Base-by-base conservation (phyloP, 1,284 basidiomycete genomes). In the Ganoderma meredithae region DNA sequence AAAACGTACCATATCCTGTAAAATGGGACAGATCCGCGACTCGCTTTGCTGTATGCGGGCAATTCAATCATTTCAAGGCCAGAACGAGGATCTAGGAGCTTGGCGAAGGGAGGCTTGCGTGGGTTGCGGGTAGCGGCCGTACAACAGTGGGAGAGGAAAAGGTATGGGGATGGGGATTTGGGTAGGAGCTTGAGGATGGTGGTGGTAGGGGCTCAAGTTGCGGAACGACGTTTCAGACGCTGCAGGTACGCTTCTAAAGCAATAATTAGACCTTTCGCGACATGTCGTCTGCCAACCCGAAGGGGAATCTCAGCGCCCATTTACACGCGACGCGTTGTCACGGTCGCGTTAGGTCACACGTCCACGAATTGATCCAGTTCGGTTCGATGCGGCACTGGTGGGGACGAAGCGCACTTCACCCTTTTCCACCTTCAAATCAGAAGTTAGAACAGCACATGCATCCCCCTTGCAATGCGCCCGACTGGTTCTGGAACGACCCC, bases 321-420 rank as follows among this genome's bases (percentile, higher is more conserved):
- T 7, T 1, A 8, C 53, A 13, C 53, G 17, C 53, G 53, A 19
- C 53, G 53, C 53, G 53, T 8, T 10, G 53, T 55, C 53, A 55
- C 53, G 53, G 31, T 55, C 53, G 53, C 53, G 53, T 55, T 9
- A 31, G 27, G 53, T 55, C 53, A 55, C 53, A 33, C 10, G 22
- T 49, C 4, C 2, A 5, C 1, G 15, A 53, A 8, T 31, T 31
- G 53, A 33, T 33, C 31, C 53, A 17, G 53, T 55, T 55, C 53
- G 22, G 31, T 55, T 55, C 17, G 53, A 33, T 55, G 1, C 7
- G 36, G 9, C 36, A 31, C 27, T 31, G 27, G 27, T 3, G 27
- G 27, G 27, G 27, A 31, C 27, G 27, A 31, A 31, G 27, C 27
- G 27, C 27, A 3, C 27, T 31, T 31, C 27, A 31, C n/a, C n/a